Conservation (phyloP, 352 stramenopile species). For the Phytophthora uliginosa region DNA sequence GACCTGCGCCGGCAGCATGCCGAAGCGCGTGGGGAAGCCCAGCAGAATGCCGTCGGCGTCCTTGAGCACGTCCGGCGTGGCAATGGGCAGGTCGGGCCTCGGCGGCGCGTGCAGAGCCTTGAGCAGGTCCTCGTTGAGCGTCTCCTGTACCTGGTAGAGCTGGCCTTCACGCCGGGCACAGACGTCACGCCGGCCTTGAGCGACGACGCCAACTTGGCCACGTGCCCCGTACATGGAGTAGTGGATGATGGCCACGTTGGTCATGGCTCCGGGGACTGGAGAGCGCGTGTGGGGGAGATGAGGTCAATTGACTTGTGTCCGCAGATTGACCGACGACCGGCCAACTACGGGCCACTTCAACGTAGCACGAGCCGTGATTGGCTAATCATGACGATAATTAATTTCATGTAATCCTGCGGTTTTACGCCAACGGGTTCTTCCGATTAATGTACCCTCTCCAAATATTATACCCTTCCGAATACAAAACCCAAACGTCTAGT, state of each 20-base stretch:
- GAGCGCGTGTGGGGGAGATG: conserved; percentile 3
- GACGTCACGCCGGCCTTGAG: conserved; percentile 73
- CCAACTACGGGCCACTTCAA: conserved; percentile 12
- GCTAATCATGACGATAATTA: not conserved
- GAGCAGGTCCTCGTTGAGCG: conserved; percentile 78
- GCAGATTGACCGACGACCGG: not conserved
- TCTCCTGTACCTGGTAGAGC: conserved; percentile 83
- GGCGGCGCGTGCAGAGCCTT: conserved; percentile 72
- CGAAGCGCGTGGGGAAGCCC: conserved; percentile 85
- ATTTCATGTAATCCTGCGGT: too few relatives aligned
- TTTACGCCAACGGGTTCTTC: too few relatives aligned
- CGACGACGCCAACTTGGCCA: conserved; percentile 69
- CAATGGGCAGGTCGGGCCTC: conserved; percentile 68
- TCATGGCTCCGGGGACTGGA: conserved; percentile 16
- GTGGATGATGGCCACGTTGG: conserved; percentile 83
- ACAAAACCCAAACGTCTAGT: too few relatives aligned
- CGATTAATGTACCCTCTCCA: too few relatives aligned
- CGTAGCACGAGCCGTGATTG: conserved; percentile 1
- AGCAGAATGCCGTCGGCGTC: conserved; percentile 88
- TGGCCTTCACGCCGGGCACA: conserved; percentile 59
- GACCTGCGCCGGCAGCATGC: conserved; percentile 82
- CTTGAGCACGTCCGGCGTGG: conserved; percentile 65
- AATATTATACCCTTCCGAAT: too few relatives aligned
- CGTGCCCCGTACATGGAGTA: conserved; percentile 90
- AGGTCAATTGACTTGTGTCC: not conserved